These are phyloP conservation scores for Elsinoe batatas DNA, from an alignment of 2,329 filamentous ascomycete genomes.

Conservation along the genomic window DNA sequence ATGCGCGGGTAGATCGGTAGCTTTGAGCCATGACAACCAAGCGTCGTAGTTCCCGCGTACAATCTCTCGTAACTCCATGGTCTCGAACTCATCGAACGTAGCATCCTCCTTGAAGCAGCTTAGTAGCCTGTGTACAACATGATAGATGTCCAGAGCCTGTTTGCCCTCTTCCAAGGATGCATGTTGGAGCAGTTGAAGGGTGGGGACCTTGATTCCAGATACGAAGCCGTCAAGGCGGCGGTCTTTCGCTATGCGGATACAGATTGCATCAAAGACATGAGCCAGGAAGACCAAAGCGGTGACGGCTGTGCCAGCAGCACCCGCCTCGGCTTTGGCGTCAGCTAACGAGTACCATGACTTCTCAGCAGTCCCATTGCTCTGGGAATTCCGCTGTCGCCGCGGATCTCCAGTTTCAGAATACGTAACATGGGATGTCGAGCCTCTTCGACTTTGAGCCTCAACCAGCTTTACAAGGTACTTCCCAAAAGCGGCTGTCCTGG, in stretches of 20 bases:
- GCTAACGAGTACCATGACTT: background rate
- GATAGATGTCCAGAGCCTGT: conserved; percentile 10
- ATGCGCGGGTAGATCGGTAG: background rate
- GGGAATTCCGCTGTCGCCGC: background rate
- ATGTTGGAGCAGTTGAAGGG: background rate
- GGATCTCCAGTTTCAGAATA: conserved; percentile 4
- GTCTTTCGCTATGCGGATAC: background rate
- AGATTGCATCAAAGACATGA: background rate
- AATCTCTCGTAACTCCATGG: conserved; percentile 9
- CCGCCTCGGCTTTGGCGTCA: conserved; percentile 3
- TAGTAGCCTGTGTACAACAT: conserved; percentile 5
- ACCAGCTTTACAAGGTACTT: conserved; percentile 14
- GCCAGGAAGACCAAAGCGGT: background rate
- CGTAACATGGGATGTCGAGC: background rate
- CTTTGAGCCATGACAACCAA: conserved; percentile 13
- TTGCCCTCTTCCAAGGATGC: conserved; percentile 1
- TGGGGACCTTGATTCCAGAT: background rate
- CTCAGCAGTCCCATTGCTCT: background rate
- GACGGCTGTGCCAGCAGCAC: background rate
- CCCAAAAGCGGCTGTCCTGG: conserved; percentile 14
- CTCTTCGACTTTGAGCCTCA: background rate
- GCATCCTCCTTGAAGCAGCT: conserved; percentile 7
- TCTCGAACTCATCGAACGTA: conserved; percentile 11
- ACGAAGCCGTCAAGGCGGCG: background rate
- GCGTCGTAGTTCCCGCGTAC: conserved; percentile 10